These are phyloP conservation scores for Epichloe sp. DNA, from an alignment of 2,329 filamentous ascomycete species.

Conservation along the genomic window DNA sequence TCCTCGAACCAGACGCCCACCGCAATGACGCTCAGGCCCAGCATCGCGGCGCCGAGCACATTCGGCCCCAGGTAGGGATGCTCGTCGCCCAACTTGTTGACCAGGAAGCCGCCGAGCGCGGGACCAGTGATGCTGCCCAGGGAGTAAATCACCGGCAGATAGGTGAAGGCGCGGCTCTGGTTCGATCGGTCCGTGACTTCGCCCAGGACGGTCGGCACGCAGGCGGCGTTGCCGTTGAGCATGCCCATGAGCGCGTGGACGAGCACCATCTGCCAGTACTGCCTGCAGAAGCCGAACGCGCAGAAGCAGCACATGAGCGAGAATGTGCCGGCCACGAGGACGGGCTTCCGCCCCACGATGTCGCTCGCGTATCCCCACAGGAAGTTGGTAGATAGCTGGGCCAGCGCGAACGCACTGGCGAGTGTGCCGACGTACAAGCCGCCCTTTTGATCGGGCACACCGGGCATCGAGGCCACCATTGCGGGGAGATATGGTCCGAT, in stretches of 20 bases:
- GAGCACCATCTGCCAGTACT: conserved; percentile 69
- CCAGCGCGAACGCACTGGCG: conserved; percentile 81
- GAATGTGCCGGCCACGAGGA: conserved; percentile 67
- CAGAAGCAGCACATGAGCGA: conserved; percentile 70
- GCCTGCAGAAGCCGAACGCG: conserved; percentile 75
- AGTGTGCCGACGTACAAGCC: conserved; percentile 85
- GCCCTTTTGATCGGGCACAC: conserved; percentile 55
- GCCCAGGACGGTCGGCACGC: conserved; percentile 85
- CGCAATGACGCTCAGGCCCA: conserved; percentile 59
- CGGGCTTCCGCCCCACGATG: conserved; percentile 58
- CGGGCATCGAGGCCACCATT: conserved; percentile 79
- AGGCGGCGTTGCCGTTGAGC: conserved; percentile 87
- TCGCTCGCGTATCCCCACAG: conserved; percentile 44
- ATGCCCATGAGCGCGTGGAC: conserved; percentile 86
- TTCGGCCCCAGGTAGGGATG: conserved; percentile 85
- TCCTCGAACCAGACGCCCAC: conserved; percentile 77
- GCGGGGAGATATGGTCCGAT: conserved; percentile 90
- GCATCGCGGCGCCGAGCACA: conserved; percentile 57
- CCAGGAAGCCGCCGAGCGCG: conserved; percentile 74
- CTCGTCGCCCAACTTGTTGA: conserved; percentile 44
- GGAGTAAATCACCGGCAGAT: conserved; percentile 91
- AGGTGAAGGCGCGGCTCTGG: conserved; percentile 86
- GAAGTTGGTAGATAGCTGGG: conserved; percentile 86
- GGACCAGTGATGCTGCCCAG: conserved; percentile 88
- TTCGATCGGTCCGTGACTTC: conserved; percentile 94